Evolutionary conservation across 257 asterid genomes (phyloP), one percentile per base, ranked within the genome.

Genomic region (Nicotiana sylvestris): DNA sequence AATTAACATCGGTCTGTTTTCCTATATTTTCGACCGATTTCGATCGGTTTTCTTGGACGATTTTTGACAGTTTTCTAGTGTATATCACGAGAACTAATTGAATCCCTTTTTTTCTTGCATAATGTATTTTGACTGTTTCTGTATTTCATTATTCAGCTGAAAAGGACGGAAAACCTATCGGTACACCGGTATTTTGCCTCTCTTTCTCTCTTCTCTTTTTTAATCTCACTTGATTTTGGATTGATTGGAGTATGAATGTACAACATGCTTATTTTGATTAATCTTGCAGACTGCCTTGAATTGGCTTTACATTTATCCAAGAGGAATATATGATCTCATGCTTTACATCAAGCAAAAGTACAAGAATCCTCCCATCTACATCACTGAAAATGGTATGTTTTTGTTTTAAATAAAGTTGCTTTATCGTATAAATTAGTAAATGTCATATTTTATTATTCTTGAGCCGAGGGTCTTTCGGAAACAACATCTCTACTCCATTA

Each of bases 291-390:
- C 84, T 17, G 57, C 80, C 11, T 67, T 85, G 76, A 1, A 66
- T 11, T 85, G 88, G 88, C 82, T 85, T 51, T 82, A 37, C 86
- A 76, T 82, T 25, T 85, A 78, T 83, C 88, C 88, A 72, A 70
- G 78, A 51, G 88, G 88, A 49, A 85, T 85, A 33, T 66, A 83
- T 13, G 78, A 77, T 33, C 88, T 85, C 33, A 83, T 82, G 88
- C 84, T 85, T 43, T 82, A 85, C 62, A 76, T 85, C 35, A 82
- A 83, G 56, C 25, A 82, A 21, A 85, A 85, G 33, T 85, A 85
- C 78, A 80, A 82, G 25, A 85, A 85, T 80, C 88, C 86, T 25
- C 83, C 83, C 30, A 35, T 85, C 57, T 85, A 78, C 76, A 82
- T 85, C 74, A 85, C 88, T 0, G 88, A 82, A 82, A 85, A 85